Percentiles rank a stretch among this genome's conserved stretches.
These are phyloP conservation scores for Rhodosporidiobolus sp. DNA, from an alignment of 768 basidiomycete species.

Conservation along the genomic window DNA sequence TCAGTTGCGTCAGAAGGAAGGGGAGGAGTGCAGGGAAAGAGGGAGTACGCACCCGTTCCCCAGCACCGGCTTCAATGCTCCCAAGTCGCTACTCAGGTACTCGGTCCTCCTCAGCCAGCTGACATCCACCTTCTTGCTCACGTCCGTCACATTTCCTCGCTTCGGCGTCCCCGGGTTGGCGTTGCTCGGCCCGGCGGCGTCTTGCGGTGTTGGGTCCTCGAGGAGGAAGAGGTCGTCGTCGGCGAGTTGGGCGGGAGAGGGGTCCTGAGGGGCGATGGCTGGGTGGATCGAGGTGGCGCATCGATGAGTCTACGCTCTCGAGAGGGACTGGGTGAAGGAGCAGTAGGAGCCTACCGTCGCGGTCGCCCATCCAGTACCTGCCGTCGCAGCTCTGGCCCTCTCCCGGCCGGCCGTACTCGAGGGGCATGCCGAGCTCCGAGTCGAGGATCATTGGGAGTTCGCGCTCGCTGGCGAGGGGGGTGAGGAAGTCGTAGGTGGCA, in stretches of 20 bases:
- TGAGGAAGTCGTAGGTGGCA: conserved; percentile 77
- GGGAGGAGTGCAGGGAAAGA: background rate
- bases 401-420: conserved; percentile 79
- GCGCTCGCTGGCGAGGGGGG: conserved; percentile 71
- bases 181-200: conserved; percentile 42
- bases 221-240: conserved; percentile 57
- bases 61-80: conserved; percentile 12
- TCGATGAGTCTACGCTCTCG: no score
- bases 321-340: no score
- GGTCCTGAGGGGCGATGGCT: conserved; percentile 26
- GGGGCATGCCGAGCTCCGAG: conserved; percentile 92
- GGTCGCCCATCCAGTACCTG: conserved; percentile 53
- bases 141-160: conserved; percentile 53
- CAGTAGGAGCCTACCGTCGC: conserved; percentile 14
- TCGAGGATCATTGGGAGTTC: conserved; percentile 94
- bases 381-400: conserved; percentile 78
- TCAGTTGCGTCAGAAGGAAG: background rate
- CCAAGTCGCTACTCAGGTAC: conserved; percentile 56
- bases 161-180: background rate
- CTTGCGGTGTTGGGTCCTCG: conserved; percentile 55
- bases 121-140: conserved; percentile 58
- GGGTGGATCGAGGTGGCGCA: no score
- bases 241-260: conserved; percentile 41
- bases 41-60: conserved; percentile 1
- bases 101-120: conserved; percentile 91